Evolutionary conservation across 179 eudicot species (phyloP), one percentile per base, ranked within the genome.

Genomic region (Amaranthus tricolor): DNA sequence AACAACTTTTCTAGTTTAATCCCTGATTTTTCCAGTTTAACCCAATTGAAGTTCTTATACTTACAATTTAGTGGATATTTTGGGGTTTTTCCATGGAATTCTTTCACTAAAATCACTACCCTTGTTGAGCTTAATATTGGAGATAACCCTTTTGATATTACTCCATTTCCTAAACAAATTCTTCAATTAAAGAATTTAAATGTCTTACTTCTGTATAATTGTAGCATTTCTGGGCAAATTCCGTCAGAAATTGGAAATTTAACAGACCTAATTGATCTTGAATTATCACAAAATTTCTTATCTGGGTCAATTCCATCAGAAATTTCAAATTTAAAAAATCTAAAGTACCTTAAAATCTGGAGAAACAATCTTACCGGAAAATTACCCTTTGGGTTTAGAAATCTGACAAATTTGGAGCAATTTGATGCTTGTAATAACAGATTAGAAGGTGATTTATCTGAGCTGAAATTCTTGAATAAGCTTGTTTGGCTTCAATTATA

Each of bases 311-410:
- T 92, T 49, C 97, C 97, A 6, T 45, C 68, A 5, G 86, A 84
- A 43, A 84, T 81, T 53, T 67, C 90, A 7, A 88, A 81, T 80
- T 86, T 91, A 0, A 50, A 48, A 47, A 90, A 87, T 50, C 78
- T 91, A 6, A 80, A 86, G 93, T 86, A 80, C 82, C 82, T 93
- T 1, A 93, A 93, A 78, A 72, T 91, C 0, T 91, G 82, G 62
- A 47, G 31, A 15, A 93, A 93, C n/a, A 9, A 44, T 15, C 67
- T 93, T 13, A 86, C 84, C 1, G 98, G 98, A n/a, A 85, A 55
- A 24, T n/a, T 93, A 9, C 98, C 98, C 0, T 48, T 64, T 2
- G 98, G 98, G 24, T 81, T 93, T 7, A 77, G 93, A 4, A 89
- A 88, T 47, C 51, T 93, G 58, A 78, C 86, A 3, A 82, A 58